Evolutionary conservation across 2,329 filamentous ascomycete species (phyloP), one percentile per base, ranked within the genome.

Genomic region (Fusarium tjaetaba): DNA sequence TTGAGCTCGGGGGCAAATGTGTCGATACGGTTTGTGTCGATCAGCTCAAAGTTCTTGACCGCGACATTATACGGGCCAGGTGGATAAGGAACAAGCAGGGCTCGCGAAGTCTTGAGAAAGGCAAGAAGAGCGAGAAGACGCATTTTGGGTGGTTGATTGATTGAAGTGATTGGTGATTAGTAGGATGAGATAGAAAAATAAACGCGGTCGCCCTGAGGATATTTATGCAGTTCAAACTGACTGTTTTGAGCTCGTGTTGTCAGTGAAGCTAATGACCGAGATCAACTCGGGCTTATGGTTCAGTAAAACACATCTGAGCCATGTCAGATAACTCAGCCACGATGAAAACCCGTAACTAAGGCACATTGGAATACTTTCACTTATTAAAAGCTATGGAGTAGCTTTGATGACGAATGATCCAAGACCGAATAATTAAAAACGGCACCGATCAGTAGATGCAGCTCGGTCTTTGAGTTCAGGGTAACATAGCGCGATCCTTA

Each of bases 11-110:
- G 66, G 0, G 71, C 57, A n/a, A 71, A 71, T 7, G 18, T 11
- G 9, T 73, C 71, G 4, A 68, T 36, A 7, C 66, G 71, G 9
- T 41, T 59, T n/a, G 4, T 22, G 4, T 73, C 70, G 5, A 68
- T 2, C 1, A 73, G 59, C 45, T 73, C 61, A 4, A 73, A 51
- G 14, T 61, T 39, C 5, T 59, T 61, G 0, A 73, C 59, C 1
- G 70, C 61, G 9, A 71, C 51, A 30, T 22, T 1, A 15, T 55
- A 65, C 4, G 55, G 46, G 0, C 71, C 71, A 22, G 61, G 58
- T 0, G 71, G 41, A 11, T 61, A 22, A 1, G 70, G 71, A 4
- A 73, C 51, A 4, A 73, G 51, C 1, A 68, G 24, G n/a, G 71
- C 66, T 1, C 26, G 24, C 2, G 45, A 30, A 3, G 46, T 52